Evolutionary conservation across 2,329 filamentous ascomycete genomes (phyloP).

Genomic region (Boeremia lycopersici): DNA sequence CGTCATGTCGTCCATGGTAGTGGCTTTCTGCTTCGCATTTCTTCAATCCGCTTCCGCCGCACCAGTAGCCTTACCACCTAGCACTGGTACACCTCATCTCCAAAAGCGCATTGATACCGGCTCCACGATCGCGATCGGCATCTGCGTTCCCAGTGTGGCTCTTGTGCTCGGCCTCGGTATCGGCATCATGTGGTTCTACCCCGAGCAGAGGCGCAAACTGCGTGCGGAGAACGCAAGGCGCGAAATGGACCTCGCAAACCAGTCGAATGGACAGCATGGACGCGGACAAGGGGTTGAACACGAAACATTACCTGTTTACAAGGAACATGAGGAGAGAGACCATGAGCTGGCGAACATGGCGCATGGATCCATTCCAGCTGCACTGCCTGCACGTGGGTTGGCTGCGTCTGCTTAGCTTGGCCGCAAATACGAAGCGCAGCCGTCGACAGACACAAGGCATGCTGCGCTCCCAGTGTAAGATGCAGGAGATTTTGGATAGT

Average conservation of each 20-base stretch:
- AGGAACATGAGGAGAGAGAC: neutral
- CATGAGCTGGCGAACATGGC: neutral
- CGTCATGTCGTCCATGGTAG: neutral
- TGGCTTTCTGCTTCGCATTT: constrained; percentile 2
- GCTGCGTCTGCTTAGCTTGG: neutral
- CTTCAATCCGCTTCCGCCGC: constrained; percentile 2
- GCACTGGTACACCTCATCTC: neutral
- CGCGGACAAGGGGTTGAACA: neutral
- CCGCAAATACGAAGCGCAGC: neutral
- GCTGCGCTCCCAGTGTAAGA: neutral
- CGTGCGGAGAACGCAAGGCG: constrained; percentile 4
- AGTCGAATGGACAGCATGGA: neutral
- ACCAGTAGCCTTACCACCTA: neutral
- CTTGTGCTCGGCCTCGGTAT: constrained; percentile 13
- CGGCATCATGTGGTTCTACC: constrained; percentile 14
- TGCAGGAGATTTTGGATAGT: too few species aligned
- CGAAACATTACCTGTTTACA: neutral
- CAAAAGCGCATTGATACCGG: constrained; percentile 15
- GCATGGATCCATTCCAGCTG: neutral
- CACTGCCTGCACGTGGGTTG: neutral
- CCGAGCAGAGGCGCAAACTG: constrained; percentile 13
- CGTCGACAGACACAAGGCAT: neutral
- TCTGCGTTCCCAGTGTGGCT: constrained; percentile 12
- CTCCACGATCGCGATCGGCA: constrained; percentile 14
- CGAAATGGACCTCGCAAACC: neutral